A percentile compares a stretch with the other conserved stretches of the same genome.
phyloP scores from a whole-genome alignment of 129 eudicot genomes.

The Rutidosis leptorrhynchoides region DNA sequence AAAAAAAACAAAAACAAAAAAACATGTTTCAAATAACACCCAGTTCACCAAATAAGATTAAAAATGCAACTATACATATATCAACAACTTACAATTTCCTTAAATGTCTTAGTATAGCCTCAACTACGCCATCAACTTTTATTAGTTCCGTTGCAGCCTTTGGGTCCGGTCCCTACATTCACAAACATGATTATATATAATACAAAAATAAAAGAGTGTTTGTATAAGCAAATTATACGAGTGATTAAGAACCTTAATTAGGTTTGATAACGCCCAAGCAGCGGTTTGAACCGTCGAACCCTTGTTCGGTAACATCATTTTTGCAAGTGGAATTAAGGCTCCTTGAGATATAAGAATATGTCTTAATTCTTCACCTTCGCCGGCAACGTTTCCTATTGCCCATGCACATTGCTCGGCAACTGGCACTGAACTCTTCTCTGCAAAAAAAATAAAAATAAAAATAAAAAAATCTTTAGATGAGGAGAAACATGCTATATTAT shows the following conservation, averaged over 20 bases:
- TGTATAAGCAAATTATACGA: slow-evolving; percentile 6
- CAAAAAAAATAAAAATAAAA: too few species aligned
- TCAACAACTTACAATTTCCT: slow-evolving; percentile 61
- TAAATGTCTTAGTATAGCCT: slow-evolving; percentile 82
- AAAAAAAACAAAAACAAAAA: slow-evolving; percentile 3
- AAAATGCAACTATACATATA: not conserved
- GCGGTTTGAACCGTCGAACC: slow-evolving; percentile 93
- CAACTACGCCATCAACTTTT: slow-evolving; percentile 73
- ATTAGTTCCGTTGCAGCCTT: slow-evolving; percentile 87
- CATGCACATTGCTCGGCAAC: slow-evolving; percentile 99
- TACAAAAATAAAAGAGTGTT: not conserved
- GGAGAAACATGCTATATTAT: not conserved
- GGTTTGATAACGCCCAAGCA: slow-evolving; percentile 95
- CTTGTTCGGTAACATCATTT: slow-evolving; percentile 90
- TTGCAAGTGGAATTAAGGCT: slow-evolving; percentile 84
- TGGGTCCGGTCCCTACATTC: slow-evolving; percentile 84
- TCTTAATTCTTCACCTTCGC: slow-evolving; percentile 93
- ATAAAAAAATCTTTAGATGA: not conserved
- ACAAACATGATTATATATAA: not conserved
- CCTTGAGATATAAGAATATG: slow-evolving; percentile 77
- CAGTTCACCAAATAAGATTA: not conserved
- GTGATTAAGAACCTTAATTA: slow-evolving; percentile 64
- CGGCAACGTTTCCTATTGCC: slow-evolving; percentile 99
- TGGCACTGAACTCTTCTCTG: slow-evolving; percentile 82
- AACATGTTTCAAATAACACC: not conserved